phyloP scores from a whole-genome alignment of 1,284 basidiomycete species.

The Cutaneotrichosporon mucoides region DNA sequence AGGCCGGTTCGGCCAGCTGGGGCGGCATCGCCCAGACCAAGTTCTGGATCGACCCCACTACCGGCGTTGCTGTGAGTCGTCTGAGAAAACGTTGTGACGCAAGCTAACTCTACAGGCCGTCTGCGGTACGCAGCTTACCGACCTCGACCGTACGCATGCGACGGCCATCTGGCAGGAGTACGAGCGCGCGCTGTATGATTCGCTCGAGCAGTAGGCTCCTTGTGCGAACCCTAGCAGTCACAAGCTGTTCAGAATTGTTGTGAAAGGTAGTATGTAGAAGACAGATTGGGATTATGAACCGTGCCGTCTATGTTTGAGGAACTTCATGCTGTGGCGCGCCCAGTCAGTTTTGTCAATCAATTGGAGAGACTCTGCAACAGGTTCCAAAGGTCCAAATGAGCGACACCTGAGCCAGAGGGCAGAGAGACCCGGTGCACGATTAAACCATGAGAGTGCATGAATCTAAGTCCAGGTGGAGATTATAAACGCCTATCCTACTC shows the following conservation, averaged over 20 bases:
- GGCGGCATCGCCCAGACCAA: conserved; percentile 26
- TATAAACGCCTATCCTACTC: background rate
- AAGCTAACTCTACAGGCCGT: background rate
- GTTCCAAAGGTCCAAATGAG: too few relatives aligned
- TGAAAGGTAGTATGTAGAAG: too few relatives aligned
- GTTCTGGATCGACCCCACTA: conserved; percentile 26
- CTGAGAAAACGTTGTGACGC: background rate
- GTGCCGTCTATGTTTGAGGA: too few relatives aligned
- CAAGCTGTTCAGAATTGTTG: too few relatives aligned
- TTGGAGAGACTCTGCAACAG: too few relatives aligned
- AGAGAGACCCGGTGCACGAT: too few relatives aligned
- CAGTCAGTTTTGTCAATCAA: too few relatives aligned
- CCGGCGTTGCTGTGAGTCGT: conserved; percentile 19
- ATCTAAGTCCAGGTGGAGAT: background rate
- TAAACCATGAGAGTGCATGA: background rate
- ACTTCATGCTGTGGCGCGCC: too few relatives aligned
- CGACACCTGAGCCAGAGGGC: too few relatives aligned
- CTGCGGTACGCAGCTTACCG: conserved; percentile 5
- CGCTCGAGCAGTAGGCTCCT: background rate
- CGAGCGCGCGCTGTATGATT: conserved; percentile 4
- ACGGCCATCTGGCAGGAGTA: background rate
- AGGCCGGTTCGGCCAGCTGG: conserved; percentile 21
- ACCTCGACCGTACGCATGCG: background rate
- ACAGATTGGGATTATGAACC: too few relatives aligned
- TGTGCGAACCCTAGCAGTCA: too few relatives aligned